phyloP scores from a whole-genome alignment of 805 yeast species.

The Candida bentonensis region DNA sequence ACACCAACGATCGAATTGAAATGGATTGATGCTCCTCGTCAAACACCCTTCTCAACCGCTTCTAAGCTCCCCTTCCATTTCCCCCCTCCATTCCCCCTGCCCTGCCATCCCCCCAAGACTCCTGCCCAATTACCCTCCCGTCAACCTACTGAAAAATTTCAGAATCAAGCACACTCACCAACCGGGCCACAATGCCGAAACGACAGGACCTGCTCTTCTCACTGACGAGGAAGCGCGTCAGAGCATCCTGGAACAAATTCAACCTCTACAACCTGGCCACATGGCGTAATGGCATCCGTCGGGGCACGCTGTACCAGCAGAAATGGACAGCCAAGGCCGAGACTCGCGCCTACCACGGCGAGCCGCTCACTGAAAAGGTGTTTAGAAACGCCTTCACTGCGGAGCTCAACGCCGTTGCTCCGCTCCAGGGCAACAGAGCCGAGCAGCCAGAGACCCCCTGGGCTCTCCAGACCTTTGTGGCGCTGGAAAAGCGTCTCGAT shows the following conservation, averaged over 20 bases:
- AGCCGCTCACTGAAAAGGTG: slow-evolving; percentile 71
- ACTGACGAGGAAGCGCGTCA: slow-evolving; percentile 30
- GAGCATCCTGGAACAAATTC: slow-evolving; percentile 84
- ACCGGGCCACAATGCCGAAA: slow-evolving; percentile 15
- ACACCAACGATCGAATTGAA: not conserved
- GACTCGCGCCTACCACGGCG: slow-evolving; percentile 93
- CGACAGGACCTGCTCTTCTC: slow-evolving; percentile 19
- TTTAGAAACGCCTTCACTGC: slow-evolving; percentile 59
- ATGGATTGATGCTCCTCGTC: not conserved
- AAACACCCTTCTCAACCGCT: not conserved
- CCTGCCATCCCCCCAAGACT: not conserved
- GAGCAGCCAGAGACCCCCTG: slow-evolving; percentile 46
- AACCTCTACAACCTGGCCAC: slow-evolving; percentile 81
- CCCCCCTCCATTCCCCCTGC: not conserved
- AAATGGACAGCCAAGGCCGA: slow-evolving; percentile 86
- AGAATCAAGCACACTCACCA: not conserved
- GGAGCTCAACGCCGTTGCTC: slow-evolving; percentile 73
- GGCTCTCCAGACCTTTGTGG: slow-evolving; percentile 77
- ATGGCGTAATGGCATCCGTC: slow-evolving; percentile 40
- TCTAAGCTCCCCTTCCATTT: not conserved
- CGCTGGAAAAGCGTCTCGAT: slow-evolving; percentile 78
- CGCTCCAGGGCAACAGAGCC: slow-evolving; percentile 42
- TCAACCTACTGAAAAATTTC: not conserved
- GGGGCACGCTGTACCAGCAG: slow-evolving; percentile 73
- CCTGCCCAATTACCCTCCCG: not conserved